A percentile compares a stretch with the other conserved stretches of the same genome.
Evolutionary conservation across 257 asterid species (phyloP).

Genomic region (Gentiana macrophylla): DNA sequence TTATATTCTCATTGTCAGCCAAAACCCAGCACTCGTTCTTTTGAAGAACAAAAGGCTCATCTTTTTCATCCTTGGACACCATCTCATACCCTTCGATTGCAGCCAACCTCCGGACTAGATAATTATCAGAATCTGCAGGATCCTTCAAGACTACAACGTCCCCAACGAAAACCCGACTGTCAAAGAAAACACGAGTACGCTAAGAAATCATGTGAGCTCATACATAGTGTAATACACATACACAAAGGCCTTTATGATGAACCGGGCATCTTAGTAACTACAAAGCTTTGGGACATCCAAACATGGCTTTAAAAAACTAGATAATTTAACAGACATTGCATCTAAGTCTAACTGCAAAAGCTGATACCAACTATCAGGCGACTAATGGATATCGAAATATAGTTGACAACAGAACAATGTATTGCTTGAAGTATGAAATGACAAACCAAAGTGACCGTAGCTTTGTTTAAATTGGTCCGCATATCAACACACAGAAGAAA

Average conservation of each 20-base stretch:
- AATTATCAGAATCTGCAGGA: conserved; percentile 38
- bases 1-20: conserved; percentile 56
- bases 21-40: conserved; percentile 83
- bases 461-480: no score
- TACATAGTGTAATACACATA: not conserved
- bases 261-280: not conserved
- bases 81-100: conserved; percentile 80
- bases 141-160: conserved; percentile 75
- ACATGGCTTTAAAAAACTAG: not conserved
- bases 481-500: no score
- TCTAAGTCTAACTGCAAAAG: no score
- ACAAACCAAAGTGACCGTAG: no score
- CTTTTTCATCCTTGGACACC: conserved; percentile 58
- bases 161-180: conserved; percentile 58
- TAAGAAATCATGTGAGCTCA: conserved; percentile 1
- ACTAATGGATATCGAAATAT: no score
- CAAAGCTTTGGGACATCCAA: not conserved
- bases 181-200: conserved; percentile 6
- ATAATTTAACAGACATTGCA: no score
- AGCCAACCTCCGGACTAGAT: conserved; percentile 75
- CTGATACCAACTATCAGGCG: no score
- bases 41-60: conserved; percentile 64
- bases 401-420: no score
- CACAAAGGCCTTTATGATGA: not conserved
- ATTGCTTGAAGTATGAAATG: no score